A percentile compares a stretch with the other conserved stretches of the same genome.
Conservation (phyloP, 2,329 filamentous ascomycete species). For the Cytospora mali region DNA sequence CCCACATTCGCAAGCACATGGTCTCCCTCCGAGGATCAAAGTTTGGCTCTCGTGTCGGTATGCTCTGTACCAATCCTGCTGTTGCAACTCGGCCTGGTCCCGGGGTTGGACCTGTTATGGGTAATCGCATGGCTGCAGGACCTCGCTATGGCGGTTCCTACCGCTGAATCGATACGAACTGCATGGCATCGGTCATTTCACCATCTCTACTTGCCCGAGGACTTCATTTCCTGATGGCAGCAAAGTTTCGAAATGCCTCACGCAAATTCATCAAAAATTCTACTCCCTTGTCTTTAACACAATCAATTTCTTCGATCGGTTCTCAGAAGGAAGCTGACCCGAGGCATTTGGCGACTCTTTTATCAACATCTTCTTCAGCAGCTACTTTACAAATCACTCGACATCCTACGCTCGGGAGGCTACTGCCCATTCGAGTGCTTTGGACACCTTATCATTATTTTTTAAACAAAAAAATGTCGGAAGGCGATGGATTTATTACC, state of each 20-base stretch:
- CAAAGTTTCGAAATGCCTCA: neutral
- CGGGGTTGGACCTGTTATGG: slow-evolving; percentile 69
- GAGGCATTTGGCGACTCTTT: slow-evolving; percentile 39
- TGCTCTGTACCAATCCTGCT: slow-evolving; percentile 97
- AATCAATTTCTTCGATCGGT: slow-evolving; percentile 33
- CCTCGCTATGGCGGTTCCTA: slow-evolving; percentile 61
- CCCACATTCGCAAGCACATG: slow-evolving; percentile 98
- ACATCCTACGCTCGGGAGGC: slow-evolving; percentile 44
- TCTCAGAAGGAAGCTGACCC: slow-evolving; percentile 34
- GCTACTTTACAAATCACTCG: slow-evolving; percentile 42
- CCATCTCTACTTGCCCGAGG: slow-evolving; percentile 7
- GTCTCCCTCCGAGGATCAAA: slow-evolving; percentile 97
- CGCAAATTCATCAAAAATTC: neutral
- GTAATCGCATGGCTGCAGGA: slow-evolving; percentile 58
- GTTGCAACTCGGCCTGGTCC: slow-evolving; percentile 87
- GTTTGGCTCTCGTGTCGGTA: slow-evolving; percentile 95
- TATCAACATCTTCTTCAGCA: slow-evolving; percentile 42
- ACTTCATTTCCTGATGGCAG: slow-evolving; percentile 3
- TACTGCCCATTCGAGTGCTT: slow-evolving; percentile 42
- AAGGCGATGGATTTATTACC: slow-evolving; percentile 26
- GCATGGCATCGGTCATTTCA: slow-evolving; percentile 1
- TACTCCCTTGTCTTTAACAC: slow-evolving; percentile 22
- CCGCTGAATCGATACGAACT: slow-evolving; percentile 48
- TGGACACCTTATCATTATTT: slow-evolving; percentile 44
- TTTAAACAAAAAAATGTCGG: slow-evolving; percentile 18